Base-by-base conservation (phyloP, 768 basidiomycete genomes). In the Tephrocybe sp. region DNA sequence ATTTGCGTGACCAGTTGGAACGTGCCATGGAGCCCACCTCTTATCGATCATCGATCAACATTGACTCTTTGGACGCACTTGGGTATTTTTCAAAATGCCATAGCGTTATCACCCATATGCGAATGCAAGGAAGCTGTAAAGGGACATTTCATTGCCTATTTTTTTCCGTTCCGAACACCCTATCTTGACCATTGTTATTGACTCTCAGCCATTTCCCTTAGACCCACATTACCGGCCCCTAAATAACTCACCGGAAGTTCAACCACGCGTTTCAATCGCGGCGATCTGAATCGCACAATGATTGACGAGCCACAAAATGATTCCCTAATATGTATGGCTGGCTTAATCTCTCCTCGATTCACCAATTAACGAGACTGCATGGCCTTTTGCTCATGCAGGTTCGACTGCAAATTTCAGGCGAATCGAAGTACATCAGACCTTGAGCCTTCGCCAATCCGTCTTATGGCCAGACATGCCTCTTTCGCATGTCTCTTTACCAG, bases 401-500 rank as follows among this genome's bases (percentile, higher is more conserved):
- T 31, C 46, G 12, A 39, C 47, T 3, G 22, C 55, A 6, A 13
- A 21, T 10, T 57, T 52, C 48, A 44, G 30, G 41, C 38, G 42
- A 8, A 76, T 82, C 58, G 53, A 62, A 23, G 66, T 67, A 13
- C 64, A 71, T 31, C 61, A 75, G 40, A 83, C 82, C 0, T 58
- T 80, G 38, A 57, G 66, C 6, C 71, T 83, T 31, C 76, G 81
- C 33, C 81, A 81, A 61, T 68, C 70, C 21, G 78, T 85, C 4
- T 69, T 84, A 19, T 84, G 82, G 80, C 78, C 81, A 8, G 60
- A 74, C 53, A 70, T 70, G 56, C 71, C 75, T 7, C 58, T 78
- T 12, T 68, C 74, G 47, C 67, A 77, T 49, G 76, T 84, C 39
- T 67, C 59, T 48, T 69, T 83, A 2, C 73, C 79, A 11, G 80